Evolutionary conservation across 2,329 filamentous ascomycete genomes (phyloP).

Genomic region (Orbilia oligospora): DNA sequence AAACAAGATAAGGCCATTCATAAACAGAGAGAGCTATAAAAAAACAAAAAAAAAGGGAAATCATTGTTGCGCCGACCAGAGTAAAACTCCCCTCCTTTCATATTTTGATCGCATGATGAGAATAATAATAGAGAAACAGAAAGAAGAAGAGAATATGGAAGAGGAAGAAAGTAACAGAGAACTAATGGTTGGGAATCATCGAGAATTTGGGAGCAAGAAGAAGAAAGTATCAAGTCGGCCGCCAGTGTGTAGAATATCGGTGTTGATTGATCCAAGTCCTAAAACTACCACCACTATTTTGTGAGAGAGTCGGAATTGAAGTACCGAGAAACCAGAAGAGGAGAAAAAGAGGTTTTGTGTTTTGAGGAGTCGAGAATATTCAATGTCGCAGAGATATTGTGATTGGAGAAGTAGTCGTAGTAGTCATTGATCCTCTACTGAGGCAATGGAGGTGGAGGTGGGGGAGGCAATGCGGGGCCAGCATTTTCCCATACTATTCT

Average conservation of each 20-base stretch:
- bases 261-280: conserved; percentile 5
- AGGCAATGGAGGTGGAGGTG: conserved; percentile 57
- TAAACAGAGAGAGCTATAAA: conserved; percentile 20
- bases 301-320: not conserved
- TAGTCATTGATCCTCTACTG: conserved; percentile 25
- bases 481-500: conserved; percentile 61
- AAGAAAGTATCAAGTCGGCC: not conserved
- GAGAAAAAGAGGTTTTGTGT: not conserved
- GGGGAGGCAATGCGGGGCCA: conserved; percentile 54
- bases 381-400: not conserved
- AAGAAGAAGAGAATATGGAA: conserved; percentile 1
- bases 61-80: conserved; percentile 50
- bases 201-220: not conserved
- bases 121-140: conserved; percentile 3
- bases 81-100: conserved; percentile 45
- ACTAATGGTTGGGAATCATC: not conserved
- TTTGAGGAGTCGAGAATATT: not conserved
- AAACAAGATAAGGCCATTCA: conserved; percentile 19
- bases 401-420: not conserved
- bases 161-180: not conserved
- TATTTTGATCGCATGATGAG: conserved; percentile 50
- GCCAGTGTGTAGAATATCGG: not conserved
- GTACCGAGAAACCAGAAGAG: not conserved
- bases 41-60: conserved; percentile 38
- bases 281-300: not conserved